phyloP scores from a whole-genome alignment of 225 moss, liverwort and hornwort genomes.

The Thuidium tamariscinum region DNA sequence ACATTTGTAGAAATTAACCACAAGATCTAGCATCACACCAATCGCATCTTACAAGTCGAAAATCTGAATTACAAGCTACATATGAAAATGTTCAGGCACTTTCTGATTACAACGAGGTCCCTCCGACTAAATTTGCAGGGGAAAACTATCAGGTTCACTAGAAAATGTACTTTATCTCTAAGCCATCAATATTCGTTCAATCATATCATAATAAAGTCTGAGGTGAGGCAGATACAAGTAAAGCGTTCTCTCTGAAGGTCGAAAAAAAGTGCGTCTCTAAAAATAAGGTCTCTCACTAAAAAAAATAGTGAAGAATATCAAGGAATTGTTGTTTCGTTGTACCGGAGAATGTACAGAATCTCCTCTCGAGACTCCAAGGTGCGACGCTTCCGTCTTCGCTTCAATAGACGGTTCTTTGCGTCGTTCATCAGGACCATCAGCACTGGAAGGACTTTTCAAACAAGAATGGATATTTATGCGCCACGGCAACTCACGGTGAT shows the following conservation, averaged over 20 bases:
- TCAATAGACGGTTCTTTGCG: neutral
- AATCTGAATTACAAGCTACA: neutral
- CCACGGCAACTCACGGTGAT: conserved; percentile 80
- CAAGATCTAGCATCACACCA: neutral
- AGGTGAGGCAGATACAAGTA: neutral
- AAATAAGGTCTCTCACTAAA: neutral
- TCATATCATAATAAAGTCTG: neutral
- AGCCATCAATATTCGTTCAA: neutral
- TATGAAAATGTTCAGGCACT: neutral
- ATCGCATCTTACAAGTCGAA: neutral
- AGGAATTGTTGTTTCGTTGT: neutral
- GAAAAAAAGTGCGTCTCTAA: neutral
- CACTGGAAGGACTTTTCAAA: neutral
- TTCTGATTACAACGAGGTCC: neutral
- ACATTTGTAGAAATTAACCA: neutral
- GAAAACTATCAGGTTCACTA: neutral
- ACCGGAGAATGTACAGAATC: conserved; percentile 2
- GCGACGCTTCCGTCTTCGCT: neutral
- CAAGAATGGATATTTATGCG: conserved; percentile 54
- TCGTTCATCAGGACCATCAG: neutral
- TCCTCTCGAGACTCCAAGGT: neutral
- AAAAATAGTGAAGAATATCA: neutral
- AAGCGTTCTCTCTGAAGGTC: neutral
- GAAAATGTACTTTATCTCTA: neutral
- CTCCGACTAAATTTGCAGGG: neutral